Evolutionary conservation across 2,329 filamentous ascomycete genomes (phyloP), one percentile per base, ranked within the genome.

Genomic region (Pyrenochaeta sp.): DNA sequence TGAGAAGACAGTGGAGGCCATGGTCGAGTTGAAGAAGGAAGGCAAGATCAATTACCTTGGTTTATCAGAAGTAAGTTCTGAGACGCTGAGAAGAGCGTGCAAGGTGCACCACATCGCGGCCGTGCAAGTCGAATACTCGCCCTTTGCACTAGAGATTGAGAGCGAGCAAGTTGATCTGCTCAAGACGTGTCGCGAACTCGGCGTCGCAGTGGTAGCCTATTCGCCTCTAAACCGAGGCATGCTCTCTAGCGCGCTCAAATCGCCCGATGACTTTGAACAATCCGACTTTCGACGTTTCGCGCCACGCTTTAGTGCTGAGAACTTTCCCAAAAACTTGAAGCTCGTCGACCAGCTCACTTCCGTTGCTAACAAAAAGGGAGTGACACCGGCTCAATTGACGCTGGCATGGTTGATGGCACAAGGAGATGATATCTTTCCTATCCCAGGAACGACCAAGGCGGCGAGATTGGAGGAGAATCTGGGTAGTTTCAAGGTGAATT

Each of bases 311-410:
- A 68, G 68, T 35, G 62, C 62, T 3, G 80, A 75, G 54, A 77
- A 77, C 43, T 73, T 75, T 41, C 64, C 70, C 14, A 71, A 72
- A 52, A 78, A 77, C 42, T 21, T 75, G 10, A 64, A 63, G 52
- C 58, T 78, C 2, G 74, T 76, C 2, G 65, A 73, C 15, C 41
- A 62, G 18, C 61, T 77, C 17, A 56, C 47, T 0, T 58, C 57
- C 14, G 41, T 78, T 6, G 76, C 75, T 7, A 63, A 69, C 48
- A 60, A 69, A 56, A 88, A 89, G 72, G 79, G 76, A 3, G 79
- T 77, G 40, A 87, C 86, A 0, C 61, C 84, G 0, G 79, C 79
- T 0, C 88, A 91, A 67, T 66, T 90, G 41, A 82, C 83, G 0
- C 54, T 78, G n/a, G 73, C 74, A 6, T 78, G 76, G 74, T 42